Percentiles rank a stretch among this genome's conserved stretches.
These are phyloP conservation scores for Trichosanthes truncata DNA, from an alignment of 306 rosid species.

Conservation along the genomic window DNA sequence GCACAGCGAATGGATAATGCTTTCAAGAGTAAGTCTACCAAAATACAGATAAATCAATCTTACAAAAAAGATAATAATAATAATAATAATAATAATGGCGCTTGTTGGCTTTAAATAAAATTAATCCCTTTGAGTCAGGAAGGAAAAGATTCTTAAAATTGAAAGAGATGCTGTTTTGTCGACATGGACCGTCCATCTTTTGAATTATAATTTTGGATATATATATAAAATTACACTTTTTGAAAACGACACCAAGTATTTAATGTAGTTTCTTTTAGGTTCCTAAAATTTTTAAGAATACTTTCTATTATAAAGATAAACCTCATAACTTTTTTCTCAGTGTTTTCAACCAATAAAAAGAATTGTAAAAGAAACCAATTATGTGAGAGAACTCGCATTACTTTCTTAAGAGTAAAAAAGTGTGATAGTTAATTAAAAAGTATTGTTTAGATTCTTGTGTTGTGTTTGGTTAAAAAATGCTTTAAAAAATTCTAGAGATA, in stretches of 20 bases:
- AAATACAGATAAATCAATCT: background rate
- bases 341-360: background rate
- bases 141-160: background rate
- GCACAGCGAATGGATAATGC: background rate
- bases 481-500: too few species aligned
- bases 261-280: background rate
- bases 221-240: background rate
- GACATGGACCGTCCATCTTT: background rate
- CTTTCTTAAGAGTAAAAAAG: background rate
- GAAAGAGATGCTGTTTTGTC: background rate
- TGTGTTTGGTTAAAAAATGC: too few species aligned
- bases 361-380: background rate
- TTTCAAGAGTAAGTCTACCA: background rate
- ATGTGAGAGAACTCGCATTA: background rate
- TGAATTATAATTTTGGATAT: background rate
- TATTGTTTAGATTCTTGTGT: background rate
- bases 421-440: background rate
- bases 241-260: background rate
- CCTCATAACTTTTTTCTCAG: background rate
- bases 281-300: background rate
- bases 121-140: background rate
- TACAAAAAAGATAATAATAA: background rate
- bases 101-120: background rate
- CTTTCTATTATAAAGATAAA: background rate
- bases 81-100: background rate